Conservation (phyloP, 176 grass and related monocot species). For the Bromus sterilis region DNA sequence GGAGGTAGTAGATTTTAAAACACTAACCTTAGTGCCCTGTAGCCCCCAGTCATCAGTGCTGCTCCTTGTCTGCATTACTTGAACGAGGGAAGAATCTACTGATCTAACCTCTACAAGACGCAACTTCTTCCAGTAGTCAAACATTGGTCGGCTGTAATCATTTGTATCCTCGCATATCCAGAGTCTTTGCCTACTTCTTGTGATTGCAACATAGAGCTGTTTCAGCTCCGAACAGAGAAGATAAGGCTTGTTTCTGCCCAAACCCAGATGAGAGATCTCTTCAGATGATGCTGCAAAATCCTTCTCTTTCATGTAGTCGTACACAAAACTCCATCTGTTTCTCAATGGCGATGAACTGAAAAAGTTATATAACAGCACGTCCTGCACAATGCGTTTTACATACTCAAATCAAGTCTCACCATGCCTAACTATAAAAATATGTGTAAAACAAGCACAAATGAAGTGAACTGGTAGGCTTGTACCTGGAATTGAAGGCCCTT, state of each 20-base stretch:
- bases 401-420: neutral
- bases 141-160: slow-evolving; percentile 57
- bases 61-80: slow-evolving; percentile 45
- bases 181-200: slow-evolving; percentile 57
- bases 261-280: slow-evolving; percentile 31
- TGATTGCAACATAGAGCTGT: slow-evolving; percentile 76
- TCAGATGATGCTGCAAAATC: slow-evolving; percentile 19
- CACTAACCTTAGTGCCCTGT: slow-evolving; percentile 56
- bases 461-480: neutral
- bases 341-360: slow-evolving; percentile 58
- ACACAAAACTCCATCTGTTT: slow-evolving; percentile 68
- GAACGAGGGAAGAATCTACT: slow-evolving; percentile 40
- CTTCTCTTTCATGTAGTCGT: slow-evolving; percentile 51
- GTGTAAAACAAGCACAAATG: neutral
- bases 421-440: neutral
- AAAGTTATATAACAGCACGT: slow-evolving; percentile 77
- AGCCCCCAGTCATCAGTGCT: slow-evolving; percentile 57
- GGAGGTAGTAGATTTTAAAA: neutral
- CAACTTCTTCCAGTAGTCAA: slow-evolving; percentile 71
- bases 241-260: slow-evolving; percentile 38
- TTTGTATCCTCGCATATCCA: slow-evolving; percentile 71
- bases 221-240: slow-evolving; percentile 80
- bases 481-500: slow-evolving; percentile 89
- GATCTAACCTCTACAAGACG: slow-evolving; percentile 55
- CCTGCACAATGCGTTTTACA: slow-evolving; percentile 32